Conservation (phyloP, 2,329 filamentous ascomycete genomes). For the Tricladium varicosporioides region DNA sequence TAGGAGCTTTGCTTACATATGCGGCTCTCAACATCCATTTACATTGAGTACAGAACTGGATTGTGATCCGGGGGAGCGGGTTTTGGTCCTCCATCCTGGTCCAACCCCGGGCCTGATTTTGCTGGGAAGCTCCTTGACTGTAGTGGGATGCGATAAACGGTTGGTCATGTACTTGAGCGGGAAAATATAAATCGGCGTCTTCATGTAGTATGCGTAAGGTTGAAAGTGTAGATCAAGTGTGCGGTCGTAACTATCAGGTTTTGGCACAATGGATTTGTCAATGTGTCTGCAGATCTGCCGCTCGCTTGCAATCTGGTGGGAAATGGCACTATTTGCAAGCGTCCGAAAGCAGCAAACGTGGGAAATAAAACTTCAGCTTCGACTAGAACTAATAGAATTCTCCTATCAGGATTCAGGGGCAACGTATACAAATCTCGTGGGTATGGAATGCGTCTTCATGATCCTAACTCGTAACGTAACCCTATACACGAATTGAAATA, state of each 20-base stretch:
- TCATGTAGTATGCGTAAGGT: too few relatives aligned
- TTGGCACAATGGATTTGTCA: too few relatives aligned
- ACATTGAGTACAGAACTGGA: conserved; percentile 91
- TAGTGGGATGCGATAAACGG: neutral
- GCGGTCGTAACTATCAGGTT: neutral
- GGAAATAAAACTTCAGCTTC: neutral
- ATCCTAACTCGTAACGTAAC: conserved; percentile 17
- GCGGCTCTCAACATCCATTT: conserved; percentile 84
- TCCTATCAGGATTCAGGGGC: neutral
- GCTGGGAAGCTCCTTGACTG: neutral
- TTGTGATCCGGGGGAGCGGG: conserved; percentile 72
- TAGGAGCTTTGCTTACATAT: conserved; percentile 57
- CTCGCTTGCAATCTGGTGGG: neutral
- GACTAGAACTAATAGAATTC: neutral
- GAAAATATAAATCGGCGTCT: too few relatives aligned
- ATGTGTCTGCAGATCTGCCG: neutral
- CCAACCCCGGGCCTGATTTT: neutral
- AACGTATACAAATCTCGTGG: neutral
- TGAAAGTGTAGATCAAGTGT: neutral
- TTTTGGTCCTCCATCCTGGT: conserved; percentile 13
- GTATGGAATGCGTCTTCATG: conserved; percentile 6
- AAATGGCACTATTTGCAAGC: conserved; percentile 3
- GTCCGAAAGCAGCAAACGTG: neutral
- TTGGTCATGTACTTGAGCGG: neutral
- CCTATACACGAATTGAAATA: conserved; percentile 25